phyloP scores from a whole-genome alignment of 768 basidiomycete genomes.

The Inosperma sp. region DNA sequence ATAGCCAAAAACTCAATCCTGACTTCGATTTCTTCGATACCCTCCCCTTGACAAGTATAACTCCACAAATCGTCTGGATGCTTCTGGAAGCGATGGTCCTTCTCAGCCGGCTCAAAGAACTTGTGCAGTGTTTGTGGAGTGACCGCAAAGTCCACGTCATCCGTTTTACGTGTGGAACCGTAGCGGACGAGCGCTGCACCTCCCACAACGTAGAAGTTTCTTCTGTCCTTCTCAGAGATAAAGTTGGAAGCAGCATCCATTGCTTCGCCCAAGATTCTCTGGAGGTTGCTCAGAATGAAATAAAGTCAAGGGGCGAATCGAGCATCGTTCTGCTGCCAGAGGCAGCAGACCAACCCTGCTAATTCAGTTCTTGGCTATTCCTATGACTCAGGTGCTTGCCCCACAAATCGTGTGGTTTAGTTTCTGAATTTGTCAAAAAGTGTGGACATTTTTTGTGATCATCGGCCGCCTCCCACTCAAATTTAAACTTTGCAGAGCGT shows the following conservation, averaged over 20 bases:
- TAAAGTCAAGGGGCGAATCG: too few species aligned
- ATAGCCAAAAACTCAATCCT: neutral
- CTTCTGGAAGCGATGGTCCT: neutral
- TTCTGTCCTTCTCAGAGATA: neutral
- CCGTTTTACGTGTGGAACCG: neutral
- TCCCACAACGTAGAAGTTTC: neutral
- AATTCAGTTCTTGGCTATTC: too few species aligned
- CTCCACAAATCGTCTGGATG: neutral
- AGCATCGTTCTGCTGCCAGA: too few species aligned
- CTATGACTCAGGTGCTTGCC: too few species aligned
- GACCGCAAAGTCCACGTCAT: neutral
- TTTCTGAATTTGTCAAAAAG: too few species aligned
- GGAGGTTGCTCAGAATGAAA: neutral
- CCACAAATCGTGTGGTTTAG: too few species aligned
- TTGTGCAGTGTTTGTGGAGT: neutral
- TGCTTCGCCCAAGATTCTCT: conserved; percentile 1
- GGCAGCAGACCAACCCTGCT: too few species aligned
- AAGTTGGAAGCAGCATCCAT: neutral
- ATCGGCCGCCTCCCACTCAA: too few species aligned
- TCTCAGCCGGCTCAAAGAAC: neutral
- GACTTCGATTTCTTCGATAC: neutral
- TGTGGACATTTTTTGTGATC: too few species aligned
- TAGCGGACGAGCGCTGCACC: neutral
- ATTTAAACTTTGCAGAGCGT: too few species aligned
- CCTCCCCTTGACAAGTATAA: neutral